Evolutionary conservation across 2,329 filamentous ascomycete species (phyloP).

Genomic region (Pyrenochaeta sp.): DNA sequence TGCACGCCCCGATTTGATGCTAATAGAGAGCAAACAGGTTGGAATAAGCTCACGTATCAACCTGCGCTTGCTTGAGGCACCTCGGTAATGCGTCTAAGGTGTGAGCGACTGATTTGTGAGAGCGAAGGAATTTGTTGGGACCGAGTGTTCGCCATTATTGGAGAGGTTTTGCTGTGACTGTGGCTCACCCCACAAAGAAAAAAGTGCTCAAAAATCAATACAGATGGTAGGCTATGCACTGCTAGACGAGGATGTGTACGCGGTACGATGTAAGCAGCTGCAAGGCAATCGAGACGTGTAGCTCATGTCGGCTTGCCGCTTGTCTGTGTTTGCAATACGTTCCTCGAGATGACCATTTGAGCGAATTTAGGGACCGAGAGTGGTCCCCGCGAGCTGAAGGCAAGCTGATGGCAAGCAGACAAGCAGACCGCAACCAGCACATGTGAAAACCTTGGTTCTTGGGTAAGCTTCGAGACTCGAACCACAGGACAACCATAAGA

Average conservation of each 20-base stretch:
- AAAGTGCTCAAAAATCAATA: conserved; percentile 19
- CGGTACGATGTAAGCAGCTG: conserved; percentile 15
- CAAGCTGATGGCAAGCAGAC: conserved; percentile 17
- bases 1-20: conserved; percentile 6
- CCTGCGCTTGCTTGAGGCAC: conserved; percentile 1
- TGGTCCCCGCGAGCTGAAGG: conserved; percentile 17
- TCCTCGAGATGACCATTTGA: conserved; percentile 2
- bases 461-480: conserved; percentile 15
- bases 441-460: conserved; percentile 1
- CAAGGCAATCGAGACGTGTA: conserved; percentile 27
- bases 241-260: conserved; percentile 16
- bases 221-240: conserved; percentile 13
- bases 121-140: conserved; percentile 17
- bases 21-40: conserved; percentile 29
- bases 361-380: conserved; percentile 1
- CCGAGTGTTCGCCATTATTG: conserved; percentile 10
- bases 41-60: conserved; percentile 20
- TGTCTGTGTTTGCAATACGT: conserved; percentile 7
- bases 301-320: conserved; percentile 14
- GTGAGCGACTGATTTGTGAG: conserved; percentile 9
- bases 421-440: too few species aligned
- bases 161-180: conserved; percentile 6
- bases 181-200: conserved; percentile 16
- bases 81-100: not conserved
- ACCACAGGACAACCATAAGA: conserved; percentile 15